Evolutionary conservation across 352 stramenopile genomes (phyloP), one percentile per base, ranked within the genome.

Genomic region (Phytophthora agathidicida): DNA sequence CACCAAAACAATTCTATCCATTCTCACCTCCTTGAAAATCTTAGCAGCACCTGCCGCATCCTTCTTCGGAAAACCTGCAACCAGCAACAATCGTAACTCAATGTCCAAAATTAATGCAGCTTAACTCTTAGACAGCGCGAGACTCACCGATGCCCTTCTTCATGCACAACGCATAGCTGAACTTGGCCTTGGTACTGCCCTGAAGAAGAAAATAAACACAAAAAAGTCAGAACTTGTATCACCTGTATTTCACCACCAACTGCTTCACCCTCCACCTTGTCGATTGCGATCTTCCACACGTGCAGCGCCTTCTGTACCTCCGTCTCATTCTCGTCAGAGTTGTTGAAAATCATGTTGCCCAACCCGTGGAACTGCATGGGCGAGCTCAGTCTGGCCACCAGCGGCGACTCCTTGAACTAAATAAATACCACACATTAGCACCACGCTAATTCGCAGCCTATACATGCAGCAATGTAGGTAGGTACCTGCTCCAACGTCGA

Each of bases 331-430:
- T 77, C 74, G 6, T 71, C 67, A 2, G 80, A 68, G 42, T 95
- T 95, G 56, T 79, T 80, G 73, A 90, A 95, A 47, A 95, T 91
- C 73, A 93, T 86, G 60, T 93, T 91, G 45, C 77, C 86, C 13
- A 95, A 57, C 2, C 80, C 78, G 33, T 85, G 89, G 33, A 84
- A 80, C 59, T 93, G 77, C 23, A 71, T 54, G n/a, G 76, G 77
- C n/a, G 59, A 78, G 43, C 68, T 66, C 22, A 92, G 60, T 2
- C 65, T 80, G 17, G 62, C 55, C 49, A 92, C 80, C 36, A 92
- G 64, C 8, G 80, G 60, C 10, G 82, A 92, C 36, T 75, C 68
- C 49, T 89, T 75, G 39, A 92, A 92, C 82, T 92, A 16, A 23
- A 39, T 0, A 3, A 11, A 19, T 37, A 14, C 9, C 19, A 33